Conservation (phyloP, 805 yeast species). For the Candida andamanensis region DNA sequence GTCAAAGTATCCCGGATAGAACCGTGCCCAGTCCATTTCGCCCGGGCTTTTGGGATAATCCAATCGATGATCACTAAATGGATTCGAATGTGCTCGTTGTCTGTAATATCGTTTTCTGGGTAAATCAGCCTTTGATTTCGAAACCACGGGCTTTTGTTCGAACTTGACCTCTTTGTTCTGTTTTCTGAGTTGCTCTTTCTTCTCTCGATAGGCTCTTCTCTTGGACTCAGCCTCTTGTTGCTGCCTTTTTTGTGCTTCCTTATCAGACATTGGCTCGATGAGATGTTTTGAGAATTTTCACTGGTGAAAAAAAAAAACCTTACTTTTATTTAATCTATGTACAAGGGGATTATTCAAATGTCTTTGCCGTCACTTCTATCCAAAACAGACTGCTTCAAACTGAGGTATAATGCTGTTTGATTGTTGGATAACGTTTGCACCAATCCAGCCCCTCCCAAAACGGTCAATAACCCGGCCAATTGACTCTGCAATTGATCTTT, state of each 20-base stretch:
- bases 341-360: not conserved
- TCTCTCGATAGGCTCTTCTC: constrained; percentile 47
- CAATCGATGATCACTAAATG: constrained; percentile 89
- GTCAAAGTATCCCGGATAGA: constrained; percentile 61
- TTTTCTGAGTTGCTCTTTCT: constrained; percentile 23
- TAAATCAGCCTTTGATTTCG: constrained; percentile 40
- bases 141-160: constrained; percentile 19
- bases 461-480: constrained; percentile 77
- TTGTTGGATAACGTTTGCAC: constrained; percentile 73
- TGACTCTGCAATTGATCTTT: constrained; percentile 70
- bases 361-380: constrained; percentile 6
- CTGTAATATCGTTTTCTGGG: constrained; percentile 87
- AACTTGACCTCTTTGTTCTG: constrained; percentile 41
- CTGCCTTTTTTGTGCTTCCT: constrained; percentile 16
- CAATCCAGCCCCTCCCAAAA: constrained; percentile 84
- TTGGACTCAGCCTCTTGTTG: constrained; percentile 31
- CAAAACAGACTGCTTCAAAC: constrained; percentile 48
- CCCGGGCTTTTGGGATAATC: constrained; percentile 82
- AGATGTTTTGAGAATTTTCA: not conserved
- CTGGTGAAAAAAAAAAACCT: not conserved
- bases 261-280: constrained; percentile 5
- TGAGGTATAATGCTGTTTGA: constrained; percentile 64
- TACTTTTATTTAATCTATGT: not conserved
- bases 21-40: constrained; percentile 79
- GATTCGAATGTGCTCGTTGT: constrained; percentile 97